Evolutionary conservation across 768 basidiomycete species (phyloP).

Genomic region (Kwoniella dendrophila): DNA sequence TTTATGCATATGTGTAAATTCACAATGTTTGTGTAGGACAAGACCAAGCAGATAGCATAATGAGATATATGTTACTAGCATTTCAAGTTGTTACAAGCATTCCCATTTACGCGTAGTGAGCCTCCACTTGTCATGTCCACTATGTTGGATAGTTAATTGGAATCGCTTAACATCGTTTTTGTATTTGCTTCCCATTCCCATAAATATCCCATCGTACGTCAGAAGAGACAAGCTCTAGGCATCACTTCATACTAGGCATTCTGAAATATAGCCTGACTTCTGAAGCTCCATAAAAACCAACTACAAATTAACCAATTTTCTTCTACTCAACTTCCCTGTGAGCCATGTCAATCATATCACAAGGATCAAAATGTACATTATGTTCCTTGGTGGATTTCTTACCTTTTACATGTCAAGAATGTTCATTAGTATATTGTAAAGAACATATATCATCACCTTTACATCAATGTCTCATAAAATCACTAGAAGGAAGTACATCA

Average conservation of each 20-base stretch:
- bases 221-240: neutral
- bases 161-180: too few relatives aligned
- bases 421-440: conserved; percentile 28
- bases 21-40: too few relatives aligned
- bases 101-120: too few relatives aligned
- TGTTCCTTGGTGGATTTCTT: conserved; percentile 45
- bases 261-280: too few relatives aligned
- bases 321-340: too few relatives aligned
- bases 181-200: too few relatives aligned
- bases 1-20: too few relatives aligned
- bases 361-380: conserved; percentile 29
- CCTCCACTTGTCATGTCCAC: conserved; percentile 15
- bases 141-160: neutral
- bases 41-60: too few relatives aligned
- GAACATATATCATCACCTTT: conserved; percentile 28
- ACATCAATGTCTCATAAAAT: conserved; percentile 20
- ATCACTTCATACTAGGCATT: neutral
- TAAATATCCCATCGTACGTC: neutral
- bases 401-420: conserved; percentile 35
- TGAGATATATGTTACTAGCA: too few relatives aligned
- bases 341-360: conserved; percentile 28
- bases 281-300: too few relatives aligned
- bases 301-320: too few relatives aligned
- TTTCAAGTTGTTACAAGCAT: too few relatives aligned
- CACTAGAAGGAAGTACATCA: neutral